phyloP scores from a whole-genome alignment of 2,329 filamentous ascomycete genomes.

The Amauroascus niger region DNA sequence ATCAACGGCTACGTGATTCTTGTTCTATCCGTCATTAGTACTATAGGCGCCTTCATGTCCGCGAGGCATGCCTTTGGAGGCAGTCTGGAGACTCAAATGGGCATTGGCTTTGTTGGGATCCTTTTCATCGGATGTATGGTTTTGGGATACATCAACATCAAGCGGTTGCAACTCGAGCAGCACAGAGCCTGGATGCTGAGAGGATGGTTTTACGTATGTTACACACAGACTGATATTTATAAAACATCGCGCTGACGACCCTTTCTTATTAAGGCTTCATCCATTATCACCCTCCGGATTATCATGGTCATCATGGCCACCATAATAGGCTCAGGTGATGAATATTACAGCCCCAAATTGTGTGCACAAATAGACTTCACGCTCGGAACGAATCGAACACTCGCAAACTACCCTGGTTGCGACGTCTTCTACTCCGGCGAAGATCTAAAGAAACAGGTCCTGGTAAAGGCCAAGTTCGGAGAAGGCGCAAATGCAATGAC shows the following conservation, averaged over 20 bases:
- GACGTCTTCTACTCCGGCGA: slow-evolving; percentile 17
- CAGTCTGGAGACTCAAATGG: slow-evolving; percentile 41
- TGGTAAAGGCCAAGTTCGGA: slow-evolving; percentile 12
- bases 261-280: slow-evolving; percentile 1
- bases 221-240: slow-evolving; percentile 32
- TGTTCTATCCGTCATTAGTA: slow-evolving; percentile 39
- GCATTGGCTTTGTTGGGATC: slow-evolving; percentile 19
- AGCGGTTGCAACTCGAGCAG: slow-evolving; percentile 51
- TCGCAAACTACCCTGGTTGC: slow-evolving; percentile 25
- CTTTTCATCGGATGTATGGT: slow-evolving; percentile 22
- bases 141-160: slow-evolving; percentile 49
- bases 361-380: slow-evolving; percentile 44
- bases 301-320: slow-evolving; percentile 34
- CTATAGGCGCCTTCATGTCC: slow-evolving; percentile 47
- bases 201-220: slow-evolving; percentile 38
- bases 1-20: slow-evolving; percentile 51
- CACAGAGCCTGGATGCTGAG: slow-evolving; percentile 57
- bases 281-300: slow-evolving; percentile 23
- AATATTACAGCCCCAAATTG: slow-evolving; percentile 30
- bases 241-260: slow-evolving; percentile 27
- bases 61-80: slow-evolving; percentile 47
- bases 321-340: slow-evolving; percentile 29
- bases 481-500: background rate
- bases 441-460: slow-evolving; percentile 19
- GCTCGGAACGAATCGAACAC: slow-evolving; percentile 29